Percentiles rank a stretch among this genome's conserved stretches.
Evolutionary conservation across 2,329 filamentous ascomycete genomes (phyloP).

Genomic region (Arthroderma uncinatum): DNA sequence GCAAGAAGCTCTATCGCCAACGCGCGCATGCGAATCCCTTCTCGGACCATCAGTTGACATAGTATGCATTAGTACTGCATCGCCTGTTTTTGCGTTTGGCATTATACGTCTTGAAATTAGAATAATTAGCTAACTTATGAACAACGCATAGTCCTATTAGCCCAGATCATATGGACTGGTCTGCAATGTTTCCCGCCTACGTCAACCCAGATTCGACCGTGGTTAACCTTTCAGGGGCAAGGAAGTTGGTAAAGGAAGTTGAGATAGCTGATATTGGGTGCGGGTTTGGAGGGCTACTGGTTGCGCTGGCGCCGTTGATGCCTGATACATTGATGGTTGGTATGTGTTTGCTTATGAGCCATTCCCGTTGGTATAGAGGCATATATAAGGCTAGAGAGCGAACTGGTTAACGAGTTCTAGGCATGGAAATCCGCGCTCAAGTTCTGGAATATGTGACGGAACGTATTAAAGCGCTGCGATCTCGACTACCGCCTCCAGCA

Average conservation of each 20-base stretch:
- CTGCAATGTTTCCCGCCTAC: conserved; percentile 67
- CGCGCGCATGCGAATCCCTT: conserved; percentile 96
- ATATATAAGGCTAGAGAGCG: background rate
- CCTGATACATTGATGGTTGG: conserved; percentile 76
- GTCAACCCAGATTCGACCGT: conserved; percentile 33
- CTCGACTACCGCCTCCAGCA: conserved; percentile 29
- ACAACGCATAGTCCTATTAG: conserved; percentile 52
- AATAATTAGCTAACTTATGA: conserved; percentile 1
- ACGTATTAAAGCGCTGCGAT: conserved; percentile 68
- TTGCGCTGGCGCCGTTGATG: conserved; percentile 70
- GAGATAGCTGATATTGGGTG: conserved; percentile 96
- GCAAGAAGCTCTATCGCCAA: conserved; percentile 94
- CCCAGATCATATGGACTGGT: conserved; percentile 86
- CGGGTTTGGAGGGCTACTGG: conserved; percentile 82
- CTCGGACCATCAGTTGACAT: conserved; percentile 79
- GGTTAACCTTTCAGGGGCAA: conserved; percentile 24
- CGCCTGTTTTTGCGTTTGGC: background rate
- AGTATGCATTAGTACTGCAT: conserved; percentile 48
- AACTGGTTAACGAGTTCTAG: conserved; percentile 32
- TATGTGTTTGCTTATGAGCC: conserved; percentile 31
- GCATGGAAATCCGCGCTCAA: conserved; percentile 83
- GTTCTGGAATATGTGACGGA: conserved; percentile 87
- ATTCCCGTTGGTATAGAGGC: background rate
- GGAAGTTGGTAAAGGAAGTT: conserved; percentile 54
- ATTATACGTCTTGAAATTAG: background rate